Base-by-base conservation (phyloP, 2,329 filamentous ascomycete genomes). In the Lizonia empirigonia region DNA sequence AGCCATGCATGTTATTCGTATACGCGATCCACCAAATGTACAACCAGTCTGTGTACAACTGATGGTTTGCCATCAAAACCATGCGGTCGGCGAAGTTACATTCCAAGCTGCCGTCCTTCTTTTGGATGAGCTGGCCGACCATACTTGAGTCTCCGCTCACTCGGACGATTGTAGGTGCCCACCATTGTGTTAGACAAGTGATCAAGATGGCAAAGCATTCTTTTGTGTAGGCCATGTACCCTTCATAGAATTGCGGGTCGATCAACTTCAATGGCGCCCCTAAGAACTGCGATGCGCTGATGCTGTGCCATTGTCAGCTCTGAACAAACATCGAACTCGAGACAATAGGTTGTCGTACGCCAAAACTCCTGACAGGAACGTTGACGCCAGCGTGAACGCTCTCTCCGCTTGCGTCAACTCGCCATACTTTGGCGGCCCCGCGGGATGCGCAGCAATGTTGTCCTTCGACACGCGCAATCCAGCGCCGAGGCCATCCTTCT, bases 1-100 rank as follows among this genome's bases (percentile, higher is more conserved):
- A 88, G 9, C 91, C 91, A 64, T 94, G 89, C 84, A 91, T 90
- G 44, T 82, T 81, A 50, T 88, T 89, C 20, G 89, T 90, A 65
- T 96, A 96, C n/a, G 86, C 89, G 20, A 91, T 86, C 91, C 91
- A 96, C 91, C 91, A 96, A 7, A 96, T 82, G 69, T 96, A 96
- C 7, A 95, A 75, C 91, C 90, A 96, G 74, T 96, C 90, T 7
- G 90, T 93, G 69, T 96, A 95, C 44, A 95, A 86, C 82, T 76
- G 90, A 68, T 96, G 91, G 69, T 96, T 96, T 20, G 91, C 90
- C 71, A 95, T 89, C 75, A 96, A 77, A 20, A 96, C 82, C 67
- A 95, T 77, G 39, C 91, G 83, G 67, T 94, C 87, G 0, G 91
- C 90, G 59, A 96, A 96, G 58, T 84, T 80, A 70, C 90, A 91